Evolutionary conservation across 129 eudicot species (phyloP).

Genomic region (Centaurea solstitialis): DNA sequence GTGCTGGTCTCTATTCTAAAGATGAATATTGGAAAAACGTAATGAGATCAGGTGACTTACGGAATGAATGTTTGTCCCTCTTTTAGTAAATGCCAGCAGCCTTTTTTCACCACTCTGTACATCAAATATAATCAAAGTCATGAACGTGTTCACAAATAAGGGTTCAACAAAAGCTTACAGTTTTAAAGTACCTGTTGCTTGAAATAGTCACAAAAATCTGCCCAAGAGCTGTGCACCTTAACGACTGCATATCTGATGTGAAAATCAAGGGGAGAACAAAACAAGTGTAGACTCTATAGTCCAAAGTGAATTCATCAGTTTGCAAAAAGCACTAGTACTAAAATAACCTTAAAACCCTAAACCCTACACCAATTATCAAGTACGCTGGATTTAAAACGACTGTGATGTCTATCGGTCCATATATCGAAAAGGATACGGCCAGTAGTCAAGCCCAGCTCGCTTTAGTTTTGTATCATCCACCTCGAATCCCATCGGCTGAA

Average conservation of each 20-base stretch:
- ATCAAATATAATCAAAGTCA: not conserved
- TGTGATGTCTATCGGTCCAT: not conserved
- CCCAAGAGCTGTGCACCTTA: slow-evolving; percentile 90
- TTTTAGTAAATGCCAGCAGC: slow-evolving; percentile 86
- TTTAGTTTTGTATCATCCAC: slow-evolving; percentile 87
- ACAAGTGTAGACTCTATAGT: not conserved
- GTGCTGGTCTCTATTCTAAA: not conserved
- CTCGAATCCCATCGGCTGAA: slow-evolving; percentile 89
- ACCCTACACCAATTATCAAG: not conserved
- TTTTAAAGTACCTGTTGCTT: slow-evolving; percentile 55
- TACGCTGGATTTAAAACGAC: not conserved
- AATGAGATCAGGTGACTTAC: slow-evolving; percentile 44
- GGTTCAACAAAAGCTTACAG: not conserved
- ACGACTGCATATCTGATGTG: slow-evolving; percentile 84
- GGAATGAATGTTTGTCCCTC: slow-evolving; percentile 83
- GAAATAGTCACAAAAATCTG: slow-evolving; percentile 82
- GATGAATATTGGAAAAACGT: not conserved
- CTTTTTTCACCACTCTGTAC: slow-evolving; percentile 81
- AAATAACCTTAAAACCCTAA: not conserved
- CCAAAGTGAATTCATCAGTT: not conserved
- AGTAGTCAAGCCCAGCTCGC: slow-evolving; percentile 98
- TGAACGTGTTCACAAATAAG: slow-evolving; percentile 7
- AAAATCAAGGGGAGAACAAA: slow-evolving; percentile 16
- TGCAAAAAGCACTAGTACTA: not conserved
- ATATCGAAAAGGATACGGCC: slow-evolving; percentile 89